Percentiles rank a stretch among this genome's conserved stretches.
Evolutionary conservation across 2,329 filamentous ascomycete species (phyloP).

Genomic region (Aspergillus costaricaensis): DNA sequence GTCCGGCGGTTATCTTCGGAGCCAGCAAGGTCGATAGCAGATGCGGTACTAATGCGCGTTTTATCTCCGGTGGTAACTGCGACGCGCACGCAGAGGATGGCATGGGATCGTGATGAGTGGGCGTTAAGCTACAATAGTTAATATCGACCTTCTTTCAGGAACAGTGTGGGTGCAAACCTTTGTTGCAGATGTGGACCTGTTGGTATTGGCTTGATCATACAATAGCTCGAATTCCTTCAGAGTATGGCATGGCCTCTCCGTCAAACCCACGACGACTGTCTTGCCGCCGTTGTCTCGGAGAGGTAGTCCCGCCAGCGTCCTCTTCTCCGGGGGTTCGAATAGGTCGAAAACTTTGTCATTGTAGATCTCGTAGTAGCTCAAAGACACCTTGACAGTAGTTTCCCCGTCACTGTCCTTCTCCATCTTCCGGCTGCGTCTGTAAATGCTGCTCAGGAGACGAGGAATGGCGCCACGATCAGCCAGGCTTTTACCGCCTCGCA

Average conservation of each 20-base stretch:
- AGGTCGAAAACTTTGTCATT: conserved; percentile 94
- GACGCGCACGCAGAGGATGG: conserved; percentile 86
- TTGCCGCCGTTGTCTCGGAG: conserved; percentile 84
- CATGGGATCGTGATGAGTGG: conserved; percentile 85
- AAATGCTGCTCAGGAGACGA: conserved; percentile 79
- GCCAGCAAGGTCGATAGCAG: conserved; percentile 90
- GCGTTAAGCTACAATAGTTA: conserved; percentile 66
- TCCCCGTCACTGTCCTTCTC: conserved; percentile 73
- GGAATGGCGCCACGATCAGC: conserved; percentile 88
- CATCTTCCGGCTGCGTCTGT: conserved; percentile 80
- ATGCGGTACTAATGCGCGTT: conserved; percentile 77
- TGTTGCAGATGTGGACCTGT: conserved; percentile 84
- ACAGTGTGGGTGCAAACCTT: conserved; percentile 54
- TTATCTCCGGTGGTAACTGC: conserved; percentile 71
- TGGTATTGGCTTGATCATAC: conserved; percentile 90
- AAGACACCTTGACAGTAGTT: conserved; percentile 70
- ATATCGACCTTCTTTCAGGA: neutral
- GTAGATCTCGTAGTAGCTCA: conserved; percentile 97
- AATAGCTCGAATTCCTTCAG: conserved; percentile 87
- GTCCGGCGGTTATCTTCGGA: conserved; percentile 95
- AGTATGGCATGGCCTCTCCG: conserved; percentile 77
- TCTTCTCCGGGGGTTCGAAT: conserved; percentile 83
- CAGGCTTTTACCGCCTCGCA: conserved; percentile 85
- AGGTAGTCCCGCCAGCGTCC: conserved; percentile 75
- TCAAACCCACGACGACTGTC: conserved; percentile 82